Evolutionary conservation across 148 eudicot genomes (phyloP), one percentile per base, ranked within the genome.

Genomic region (Cornus suecica): DNA sequence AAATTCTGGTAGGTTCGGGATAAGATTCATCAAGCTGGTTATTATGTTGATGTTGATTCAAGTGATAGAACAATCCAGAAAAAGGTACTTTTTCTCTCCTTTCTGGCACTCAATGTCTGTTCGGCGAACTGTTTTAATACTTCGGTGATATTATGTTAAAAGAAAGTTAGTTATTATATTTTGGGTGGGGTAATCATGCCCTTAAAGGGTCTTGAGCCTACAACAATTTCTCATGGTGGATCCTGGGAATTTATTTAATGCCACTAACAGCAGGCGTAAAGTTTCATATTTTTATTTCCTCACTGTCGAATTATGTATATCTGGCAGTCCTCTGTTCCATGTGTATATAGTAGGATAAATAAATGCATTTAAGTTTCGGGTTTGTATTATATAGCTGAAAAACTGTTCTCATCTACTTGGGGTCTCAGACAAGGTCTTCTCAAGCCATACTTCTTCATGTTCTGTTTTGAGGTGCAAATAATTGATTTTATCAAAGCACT

Each of bases 31-130:
- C 80, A 80, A 11, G 94, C 93, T 81, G 97, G 99, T 51, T 96
- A 80, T 73, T 79, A 77, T 86, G 95, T 96, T 56, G 98, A 96
- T 76, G 85, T 93, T 63, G 99, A 95, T 76, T 69, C 83, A 78
- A 87, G 82, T 69, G 99, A 95, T 82, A 84, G 92, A 65, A 91
- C 94, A 74, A 87, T 95, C 76, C 87, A 91, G 80, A 93, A 93
- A 69, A 95, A 93, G 98, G 98, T 91, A 62, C 5, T 60, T 71
- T 11, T 29, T 72, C 45, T 48, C n/a, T 2, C 24, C 62, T 58
- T 58, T n/a, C 24, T 22, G 24, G 23, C 22, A 18, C 62, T 22
- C 24, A 58, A n/a, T 58, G 22, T 58, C 62, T 0, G 25, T 58
- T 5, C 62, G 22, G 62, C 62, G 3, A 58, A 58, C 8, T 58